A percentile compares a stretch with the other conserved stretches of the same genome.
phyloP scores from a whole-genome alignment of 129 eudicot species.

The Calendula officinalis region DNA sequence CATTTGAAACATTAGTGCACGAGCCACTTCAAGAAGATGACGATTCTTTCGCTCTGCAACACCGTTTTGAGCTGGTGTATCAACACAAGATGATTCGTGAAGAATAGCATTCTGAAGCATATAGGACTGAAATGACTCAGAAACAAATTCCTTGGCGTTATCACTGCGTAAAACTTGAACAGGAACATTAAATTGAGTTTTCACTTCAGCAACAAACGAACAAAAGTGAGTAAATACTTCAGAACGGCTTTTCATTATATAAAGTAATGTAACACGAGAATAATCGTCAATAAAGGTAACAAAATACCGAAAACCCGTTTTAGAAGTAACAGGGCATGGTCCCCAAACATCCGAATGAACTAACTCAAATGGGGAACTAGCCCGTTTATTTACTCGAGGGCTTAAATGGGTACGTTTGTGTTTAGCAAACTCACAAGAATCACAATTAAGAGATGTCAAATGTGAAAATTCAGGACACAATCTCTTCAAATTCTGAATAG shows the following conservation, averaged over 20 bases:
- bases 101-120: background rate
- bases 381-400: background rate
- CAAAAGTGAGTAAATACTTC: background rate
- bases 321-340: background rate
- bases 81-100: background rate
- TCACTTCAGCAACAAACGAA: background rate
- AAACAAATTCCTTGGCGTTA: background rate
- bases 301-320: background rate
- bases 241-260: background rate
- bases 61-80: constrained; percentile 1
- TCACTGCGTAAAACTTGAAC: constrained; percentile 1
- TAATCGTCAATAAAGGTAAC: background rate
- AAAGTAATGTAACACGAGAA: background rate
- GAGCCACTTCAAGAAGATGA: constrained; percentile 4
- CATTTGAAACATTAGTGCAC: constrained; percentile 3
- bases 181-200: background rate
- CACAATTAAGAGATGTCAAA: background rate
- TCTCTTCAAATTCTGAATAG: background rate
- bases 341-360: background rate
- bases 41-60: constrained; percentile 2
- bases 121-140: background rate
- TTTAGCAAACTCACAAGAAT: background rate
- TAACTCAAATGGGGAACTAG: background rate
- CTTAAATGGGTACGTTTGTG: background rate
- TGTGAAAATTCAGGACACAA: background rate